Conservation (phyloP, 129 eudicot genomes). For the Chrysanthemum makinoi region DNA sequence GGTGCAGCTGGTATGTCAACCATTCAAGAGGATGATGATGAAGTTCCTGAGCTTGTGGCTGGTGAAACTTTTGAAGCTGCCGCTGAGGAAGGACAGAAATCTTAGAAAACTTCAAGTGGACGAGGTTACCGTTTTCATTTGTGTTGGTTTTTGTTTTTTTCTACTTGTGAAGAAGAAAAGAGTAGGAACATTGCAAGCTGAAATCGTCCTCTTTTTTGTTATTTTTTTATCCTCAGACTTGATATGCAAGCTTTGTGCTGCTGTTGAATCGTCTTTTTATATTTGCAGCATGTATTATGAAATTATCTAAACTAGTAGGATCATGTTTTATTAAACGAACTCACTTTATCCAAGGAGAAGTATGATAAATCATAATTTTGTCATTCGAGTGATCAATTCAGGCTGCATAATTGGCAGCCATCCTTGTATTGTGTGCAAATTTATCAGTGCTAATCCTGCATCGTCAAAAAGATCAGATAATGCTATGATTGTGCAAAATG, state of each 20-base stretch:
- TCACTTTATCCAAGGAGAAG: too few relatives aligned
- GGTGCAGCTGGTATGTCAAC: conserved; percentile 25
- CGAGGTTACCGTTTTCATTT: too few relatives aligned
- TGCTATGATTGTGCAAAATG: too few relatives aligned
- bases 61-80: conserved; percentile 91
- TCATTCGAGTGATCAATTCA: too few relatives aligned
- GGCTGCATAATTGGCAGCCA: too few relatives aligned
- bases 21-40: conserved; percentile 74
- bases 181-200: conserved; percentile 13
- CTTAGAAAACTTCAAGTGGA: conserved; percentile 27
- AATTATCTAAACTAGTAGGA: background rate
- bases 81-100: conserved; percentile 68
- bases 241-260: background rate
- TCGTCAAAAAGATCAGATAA: too few relatives aligned
- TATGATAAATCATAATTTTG: too few relatives aligned
- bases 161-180: background rate
- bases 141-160: background rate
- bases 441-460: too few relatives aligned
- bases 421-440: too few relatives aligned
- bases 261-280: conserved; percentile 12
- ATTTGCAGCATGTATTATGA: conserved; percentile 13
- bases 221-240: background rate
- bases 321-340: background rate
- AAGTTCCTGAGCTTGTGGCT: conserved; percentile 86
- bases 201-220: conserved; percentile 17